Percentiles rank a stretch among this genome's conserved stretches.
Evolutionary conservation across 2,329 filamentous ascomycete species (phyloP).

Genomic region (Calonectria hongkongensis): DNA sequence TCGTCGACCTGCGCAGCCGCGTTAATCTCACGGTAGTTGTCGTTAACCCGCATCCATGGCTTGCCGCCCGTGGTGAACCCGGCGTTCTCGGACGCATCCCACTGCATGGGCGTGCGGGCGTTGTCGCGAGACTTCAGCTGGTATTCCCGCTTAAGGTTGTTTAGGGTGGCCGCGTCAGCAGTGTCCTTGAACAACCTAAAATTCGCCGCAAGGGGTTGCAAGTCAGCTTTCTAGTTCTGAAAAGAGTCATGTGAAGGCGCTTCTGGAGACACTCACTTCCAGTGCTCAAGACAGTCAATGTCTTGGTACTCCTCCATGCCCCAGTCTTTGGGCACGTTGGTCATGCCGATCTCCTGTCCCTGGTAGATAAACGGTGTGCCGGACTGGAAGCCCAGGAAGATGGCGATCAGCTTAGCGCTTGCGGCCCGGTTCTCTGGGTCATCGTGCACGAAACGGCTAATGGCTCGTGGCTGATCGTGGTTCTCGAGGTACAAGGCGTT

Average conservation of each 20-base stretch:
- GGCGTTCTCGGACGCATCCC: conserved; percentile 75
- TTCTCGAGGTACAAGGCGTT: conserved; percentile 80
- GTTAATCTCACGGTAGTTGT: conserved; percentile 78
- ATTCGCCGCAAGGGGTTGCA: background rate
- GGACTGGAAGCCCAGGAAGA: conserved; percentile 73
- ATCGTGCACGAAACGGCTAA: conserved; percentile 73
- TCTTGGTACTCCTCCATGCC: conserved; percentile 81
- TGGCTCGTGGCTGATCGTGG: conserved; percentile 78
- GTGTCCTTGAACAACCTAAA: conserved; percentile 61
- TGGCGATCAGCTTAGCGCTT: conserved; percentile 76
- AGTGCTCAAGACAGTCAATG: conserved; percentile 74
- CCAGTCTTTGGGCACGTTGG: conserved; percentile 77
- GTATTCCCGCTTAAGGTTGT: conserved; percentile 65
- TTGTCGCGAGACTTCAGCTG: conserved; percentile 80
- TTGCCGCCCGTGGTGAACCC: conserved; percentile 76
- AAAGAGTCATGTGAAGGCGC: conserved; percentile 13
- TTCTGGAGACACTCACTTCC: conserved; percentile 59
- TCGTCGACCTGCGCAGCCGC: conserved; percentile 72
- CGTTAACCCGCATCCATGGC: conserved; percentile 84
- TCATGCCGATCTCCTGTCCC: conserved; percentile 81
- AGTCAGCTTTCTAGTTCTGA: conserved; percentile 19
- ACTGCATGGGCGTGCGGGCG: conserved; percentile 83
- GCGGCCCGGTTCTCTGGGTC: conserved; percentile 67
- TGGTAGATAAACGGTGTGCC: conserved; percentile 82
- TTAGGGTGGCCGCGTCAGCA: conserved; percentile 62